A percentile compares a stretch with the other conserved stretches of the same genome.
These are phyloP conservation scores for Apiotrichum gamsii DNA, from an alignment of 1,284 basidiomycete species.

Conservation along the genomic window DNA sequence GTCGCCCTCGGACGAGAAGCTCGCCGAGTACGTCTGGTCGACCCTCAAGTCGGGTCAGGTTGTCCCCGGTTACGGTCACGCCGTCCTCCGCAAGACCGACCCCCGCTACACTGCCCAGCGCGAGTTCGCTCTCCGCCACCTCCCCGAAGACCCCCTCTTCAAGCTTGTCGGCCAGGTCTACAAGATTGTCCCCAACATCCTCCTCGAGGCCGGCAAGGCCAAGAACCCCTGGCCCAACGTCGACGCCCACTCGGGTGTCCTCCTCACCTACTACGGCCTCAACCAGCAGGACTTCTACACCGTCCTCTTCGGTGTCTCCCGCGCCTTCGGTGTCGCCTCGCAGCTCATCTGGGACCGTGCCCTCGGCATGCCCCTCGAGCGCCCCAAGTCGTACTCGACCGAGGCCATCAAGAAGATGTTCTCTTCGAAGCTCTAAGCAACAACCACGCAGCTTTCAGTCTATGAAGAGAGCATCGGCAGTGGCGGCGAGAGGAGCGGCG, in stretches of 20 bases:
- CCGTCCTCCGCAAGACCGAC: conserved; percentile 94
- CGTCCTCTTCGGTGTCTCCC: conserved; percentile 92
- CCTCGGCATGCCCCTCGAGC: conserved; percentile 58
- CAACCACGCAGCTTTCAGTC: background rate
- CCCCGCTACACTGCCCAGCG: conserved; percentile 94
- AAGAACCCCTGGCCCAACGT: conserved; percentile 79
- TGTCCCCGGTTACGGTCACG: conserved; percentile 92
- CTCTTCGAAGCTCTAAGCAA: conserved; percentile 30
- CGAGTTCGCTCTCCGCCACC: conserved; percentile 85
- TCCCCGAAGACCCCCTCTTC: conserved; percentile 81
- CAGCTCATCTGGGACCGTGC: conserved; percentile 95
- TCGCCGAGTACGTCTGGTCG: conserved; percentile 88
- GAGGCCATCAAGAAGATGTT: conserved; percentile 48
- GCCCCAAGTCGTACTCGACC: conserved; percentile 51
- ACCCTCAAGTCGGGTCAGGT: conserved; percentile 87
- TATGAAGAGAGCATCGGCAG: too few relatives aligned
- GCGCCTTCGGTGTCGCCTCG: conserved; percentile 81
- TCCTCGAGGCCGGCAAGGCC: conserved; percentile 88
- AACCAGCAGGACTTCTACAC: conserved; percentile 91
- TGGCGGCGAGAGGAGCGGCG: too few relatives aligned
- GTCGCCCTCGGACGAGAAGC: conserved; percentile 71
- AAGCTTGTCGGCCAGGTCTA: conserved; percentile 89
- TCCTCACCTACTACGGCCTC: conserved; percentile 72
- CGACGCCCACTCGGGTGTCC: conserved; percentile 92
- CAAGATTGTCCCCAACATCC: conserved; percentile 85